Conservation (phyloP, 805 yeast species). For the Candida oleophila region DNA sequence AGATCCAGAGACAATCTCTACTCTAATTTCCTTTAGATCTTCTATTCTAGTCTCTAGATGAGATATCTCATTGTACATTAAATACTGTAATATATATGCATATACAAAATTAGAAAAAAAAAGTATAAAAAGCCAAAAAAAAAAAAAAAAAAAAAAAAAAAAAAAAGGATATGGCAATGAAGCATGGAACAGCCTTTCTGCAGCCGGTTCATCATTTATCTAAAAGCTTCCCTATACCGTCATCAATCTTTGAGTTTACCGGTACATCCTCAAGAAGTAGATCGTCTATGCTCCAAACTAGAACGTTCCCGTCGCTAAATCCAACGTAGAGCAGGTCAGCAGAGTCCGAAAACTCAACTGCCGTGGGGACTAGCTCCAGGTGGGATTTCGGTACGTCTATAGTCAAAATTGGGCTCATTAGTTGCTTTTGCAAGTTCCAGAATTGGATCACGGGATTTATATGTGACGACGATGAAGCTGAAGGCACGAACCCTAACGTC, state of each 20-base stretch:
- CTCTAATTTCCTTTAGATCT: constrained; percentile 16
- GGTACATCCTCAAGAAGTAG: background rate
- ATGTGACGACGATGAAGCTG: constrained; percentile 2
- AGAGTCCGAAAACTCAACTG: constrained; percentile 13
- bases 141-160: too few relatives aligned
- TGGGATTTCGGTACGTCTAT: constrained; percentile 2
- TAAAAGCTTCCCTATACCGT: background rate
- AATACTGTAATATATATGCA: background rate
- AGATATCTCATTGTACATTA: constrained; percentile 11
- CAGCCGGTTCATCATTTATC: background rate
- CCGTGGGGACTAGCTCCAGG: constrained; percentile 8
- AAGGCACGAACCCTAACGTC: constrained; percentile 17
- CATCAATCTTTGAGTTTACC: background rate
- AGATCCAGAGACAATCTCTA: constrained; percentile 42
- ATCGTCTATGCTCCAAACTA: constrained; percentile 12
- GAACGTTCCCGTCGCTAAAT: constrained; percentile 18
- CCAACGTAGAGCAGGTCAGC: constrained; percentile 23
- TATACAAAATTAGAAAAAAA: background rate
- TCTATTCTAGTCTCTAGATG: too few relatives aligned
- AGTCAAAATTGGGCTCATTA: constrained; percentile 19
- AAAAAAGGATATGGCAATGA: background rate
- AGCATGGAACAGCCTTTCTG: background rate
- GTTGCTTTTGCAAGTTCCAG: constrained; percentile 27
- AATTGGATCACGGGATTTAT: constrained; percentile 18
- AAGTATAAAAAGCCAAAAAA: background rate